Evolutionary conservation across 78 protist species (phyloP), one percentile per base, ranked within the genome.

Genomic region (Acrasis kona): DNA sequence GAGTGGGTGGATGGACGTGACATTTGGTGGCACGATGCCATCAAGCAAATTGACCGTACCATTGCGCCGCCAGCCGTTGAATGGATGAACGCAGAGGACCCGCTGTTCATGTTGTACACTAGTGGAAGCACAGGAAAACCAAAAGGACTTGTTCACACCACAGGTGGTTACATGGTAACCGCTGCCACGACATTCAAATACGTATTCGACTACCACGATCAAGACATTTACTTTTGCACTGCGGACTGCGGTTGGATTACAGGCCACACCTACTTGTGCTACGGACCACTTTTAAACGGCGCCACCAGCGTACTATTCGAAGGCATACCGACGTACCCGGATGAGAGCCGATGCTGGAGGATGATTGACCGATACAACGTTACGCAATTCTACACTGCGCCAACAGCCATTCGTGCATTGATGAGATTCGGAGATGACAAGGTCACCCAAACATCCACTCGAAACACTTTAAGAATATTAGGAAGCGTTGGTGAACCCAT

Each of bases 191-290:
- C 93, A 10, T 85, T 78, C 79, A 8, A 72, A 34, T 83, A 82
- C 70, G 90, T 82, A 30, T 96, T 96, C 35, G 97, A 93, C 66
- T 89, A 86, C 80, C 94, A 82, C 0, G 81, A 76, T 2, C 74
- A 82, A 42, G 99, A 97, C 72, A 88, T 97, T 19, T 94, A 81
- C 82, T 93, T 86, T 28, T 95, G 98, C 88, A 85, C 93, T 27
- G 99, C 98, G 34, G 79, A 85, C 77, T 12, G 70, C 50, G 90
- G 92, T 39, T 96, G 98, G 98, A 92, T 96, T 77, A 96, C 98
- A 4, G 99, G 99, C 28, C 99, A 97, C 85, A 64, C 92, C 27
- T 97, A 97, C 83, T 28, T 4, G 0, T 37, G 69, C 12, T 96
- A 95, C 80, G 99, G 99, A 40, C 99, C 99, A 38, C 83, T 96